Conservation (phyloP, 2,329 filamentous ascomycete species). For the Thielaviopsis musarum region DNA sequence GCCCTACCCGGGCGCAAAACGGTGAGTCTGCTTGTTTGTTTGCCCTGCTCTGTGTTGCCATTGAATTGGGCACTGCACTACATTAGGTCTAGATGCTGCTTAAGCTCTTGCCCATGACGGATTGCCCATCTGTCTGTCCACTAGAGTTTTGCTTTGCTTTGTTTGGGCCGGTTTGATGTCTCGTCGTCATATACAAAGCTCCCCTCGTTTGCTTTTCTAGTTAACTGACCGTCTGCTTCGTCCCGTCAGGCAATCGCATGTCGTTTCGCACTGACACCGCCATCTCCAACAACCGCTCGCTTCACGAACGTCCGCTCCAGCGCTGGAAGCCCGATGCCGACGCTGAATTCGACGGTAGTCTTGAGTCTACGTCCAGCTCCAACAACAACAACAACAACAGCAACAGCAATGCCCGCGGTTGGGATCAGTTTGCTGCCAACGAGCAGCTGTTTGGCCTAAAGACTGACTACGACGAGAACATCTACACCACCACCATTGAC, state of each 20-base stretch:
- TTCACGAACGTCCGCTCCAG: conserved; percentile 60
- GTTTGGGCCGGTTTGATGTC: neutral
- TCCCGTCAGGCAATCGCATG: conserved; percentile 40
- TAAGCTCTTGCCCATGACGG: neutral
- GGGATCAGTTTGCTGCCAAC: conserved; percentile 93
- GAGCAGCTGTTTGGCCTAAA: conserved; percentile 73
- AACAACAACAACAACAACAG: neutral
- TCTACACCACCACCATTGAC: conserved; percentile 87
- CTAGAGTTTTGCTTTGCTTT: neutral
- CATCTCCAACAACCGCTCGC: conserved; percentile 58
- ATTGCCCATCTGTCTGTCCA: neutral
- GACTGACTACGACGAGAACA: conserved; percentile 83
- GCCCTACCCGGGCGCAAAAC: conserved; percentile 19
- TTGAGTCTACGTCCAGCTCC: conserved; percentile 41
- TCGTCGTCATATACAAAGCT: neutral
- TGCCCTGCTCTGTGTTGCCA: neutral
- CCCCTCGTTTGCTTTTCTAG: neutral
- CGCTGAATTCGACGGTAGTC: conserved; percentile 44
- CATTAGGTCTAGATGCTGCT: neutral
- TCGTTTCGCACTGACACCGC: conserved; percentile 76
- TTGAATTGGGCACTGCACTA: neutral
- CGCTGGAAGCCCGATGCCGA: conserved; percentile 57
- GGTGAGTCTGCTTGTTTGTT: conserved; percentile 17
- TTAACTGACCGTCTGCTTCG: conserved; percentile 1
- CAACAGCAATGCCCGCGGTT: conserved; percentile 24